phyloP scores from a whole-genome alignment of 108 stramenopile species.

The Stephanodiscus minutulus region DNA sequence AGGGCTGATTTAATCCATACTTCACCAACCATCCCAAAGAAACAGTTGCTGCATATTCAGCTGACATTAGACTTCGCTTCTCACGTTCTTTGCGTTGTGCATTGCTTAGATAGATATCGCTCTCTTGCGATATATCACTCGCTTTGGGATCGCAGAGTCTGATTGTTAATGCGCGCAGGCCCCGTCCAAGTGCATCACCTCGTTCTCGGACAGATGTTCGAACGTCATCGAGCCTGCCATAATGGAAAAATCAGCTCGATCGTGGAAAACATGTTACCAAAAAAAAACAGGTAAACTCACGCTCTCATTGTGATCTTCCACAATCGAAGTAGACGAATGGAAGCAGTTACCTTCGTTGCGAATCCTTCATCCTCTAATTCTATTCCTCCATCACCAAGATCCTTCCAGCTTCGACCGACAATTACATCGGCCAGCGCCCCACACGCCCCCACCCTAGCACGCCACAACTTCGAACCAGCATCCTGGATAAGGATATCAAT shows the following conservation, averaged over 20 bases:
- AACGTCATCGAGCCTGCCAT: conserved; percentile 70
- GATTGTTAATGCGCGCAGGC: conserved; percentile 64
- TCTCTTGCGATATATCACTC: conserved; percentile 9
- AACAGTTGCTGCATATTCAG: conserved; percentile 72
- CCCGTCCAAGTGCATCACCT: conserved; percentile 70
- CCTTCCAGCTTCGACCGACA: conserved; percentile 79
- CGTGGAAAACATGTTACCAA: background rate
- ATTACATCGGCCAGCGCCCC: conserved; percentile 81
- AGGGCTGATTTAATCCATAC: conserved; percentile 77
- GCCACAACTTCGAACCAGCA: conserved; percentile 77
- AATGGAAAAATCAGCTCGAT: background rate
- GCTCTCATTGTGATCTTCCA: conserved; percentile 75
- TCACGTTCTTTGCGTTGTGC: conserved; percentile 28
- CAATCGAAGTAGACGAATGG: conserved; percentile 66
- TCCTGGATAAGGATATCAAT: conserved; percentile 78
- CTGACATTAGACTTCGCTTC: conserved; percentile 37
- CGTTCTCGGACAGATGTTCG: conserved; percentile 68
- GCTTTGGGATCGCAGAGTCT: conserved; percentile 62
- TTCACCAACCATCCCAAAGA: conserved; percentile 76
- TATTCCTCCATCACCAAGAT: conserved; percentile 75
- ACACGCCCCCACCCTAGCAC: conserved; percentile 73
- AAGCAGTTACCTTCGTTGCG: conserved; percentile 43
- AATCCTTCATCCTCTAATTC: conserved; percentile 68
- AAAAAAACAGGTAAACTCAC: background rate
- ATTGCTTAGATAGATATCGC: conserved; percentile 42